Evolutionary conservation across 2,329 filamentous ascomycete genomes (phyloP), one percentile per base, ranked within the genome.

Genomic region (Pestalotiopsis sp.): DNA sequence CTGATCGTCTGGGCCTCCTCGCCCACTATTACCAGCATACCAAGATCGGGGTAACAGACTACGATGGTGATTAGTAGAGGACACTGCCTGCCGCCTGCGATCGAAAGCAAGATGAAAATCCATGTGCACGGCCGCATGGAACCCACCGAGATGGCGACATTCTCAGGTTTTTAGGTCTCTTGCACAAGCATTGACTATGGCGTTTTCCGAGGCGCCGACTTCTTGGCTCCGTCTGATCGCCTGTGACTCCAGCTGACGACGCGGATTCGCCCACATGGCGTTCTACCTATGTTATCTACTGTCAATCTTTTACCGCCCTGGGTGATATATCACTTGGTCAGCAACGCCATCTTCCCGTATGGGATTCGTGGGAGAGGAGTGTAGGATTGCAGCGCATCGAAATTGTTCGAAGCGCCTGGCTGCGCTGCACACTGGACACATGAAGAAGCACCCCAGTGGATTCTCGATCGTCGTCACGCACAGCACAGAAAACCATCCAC

Each of bases 21-120:
- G 35, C 13, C 40, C 39, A 9, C 20, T 11, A 26, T 44, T 24
- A 20, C 24, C 38, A 20, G 26, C 35, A 39, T 30, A 9, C 62
- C 62, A 57, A 57, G 44, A 56, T 38, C n/a, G 24, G 62, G 24
- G 62, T 65, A 40, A 61, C 44, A 52, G 44, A 52, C 44, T n/a
- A 39, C 4, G n/a, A 55, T 10, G 62, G 38, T 26, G 13, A 17
- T n/a, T 5, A 13, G 56, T 10, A 26, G 39, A 13, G 11, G 13
- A 20, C 11, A 14, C 20, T 48, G 38, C 61, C 22, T 48, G 61
- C 22, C 61, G 14, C 39, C 9, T 24, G 14, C n/a, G 7, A n/a
- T 52, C 17, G 44, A n/a, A 20, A 7, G 17, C 38, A 22, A 40
- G 14, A 24, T 40, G 26, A 14, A 4, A 20, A 17, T 20, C 11